Evolutionary conservation across 805 yeast species (phyloP), one percentile per base, ranked within the genome.

Genomic region (Ogataea methylovora): DNA sequence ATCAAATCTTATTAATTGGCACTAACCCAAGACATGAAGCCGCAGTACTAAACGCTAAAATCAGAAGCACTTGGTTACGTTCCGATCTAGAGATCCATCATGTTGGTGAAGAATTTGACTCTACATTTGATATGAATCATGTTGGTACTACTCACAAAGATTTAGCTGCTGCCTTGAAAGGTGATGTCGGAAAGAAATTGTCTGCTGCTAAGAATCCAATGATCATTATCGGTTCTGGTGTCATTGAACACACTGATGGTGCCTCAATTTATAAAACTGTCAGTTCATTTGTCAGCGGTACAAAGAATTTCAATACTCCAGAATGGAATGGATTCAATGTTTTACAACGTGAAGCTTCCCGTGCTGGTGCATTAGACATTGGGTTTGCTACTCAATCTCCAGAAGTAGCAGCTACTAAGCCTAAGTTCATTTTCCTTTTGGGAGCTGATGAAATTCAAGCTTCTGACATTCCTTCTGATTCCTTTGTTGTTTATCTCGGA

Each of bases 1-100:
- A 85, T 53, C 84, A 74, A 46, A 79, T 84, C 41, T 67, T 84
- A 51, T 68, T 84, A 40, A 73, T 84, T 38, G 95, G 95, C 42
- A 77, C 95, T 30, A 84, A 84, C 66, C 94, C 94, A 39, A 73
- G 95, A 54, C 86, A 73, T 54, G 95, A 84, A 65, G 95, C 94
- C 39, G 86, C 94, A 28, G 94, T 85, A 13, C 68, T 84, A 49
- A 84, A 84, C 58, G 75, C 90, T 27, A 74, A 94, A 61, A 79
- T 84, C 48, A 76, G 95, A 68, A 80, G 77, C 56, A 77, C 71
- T 40, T 84, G 90, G 92, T 66, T 84, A 52, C 66, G 79, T 46
- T 70, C 77, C 25, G 63, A 69, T 46, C 69, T 83, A 50, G 82
- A 83, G 46, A 63, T 85, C 42, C 78, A 78, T 42, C 76, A 76